A percentile compares a stretch with the other conserved stretches of the same genome.
Conservation (phyloP, 148 eudicot genomes). For the Amaranthus palmeri region DNA sequence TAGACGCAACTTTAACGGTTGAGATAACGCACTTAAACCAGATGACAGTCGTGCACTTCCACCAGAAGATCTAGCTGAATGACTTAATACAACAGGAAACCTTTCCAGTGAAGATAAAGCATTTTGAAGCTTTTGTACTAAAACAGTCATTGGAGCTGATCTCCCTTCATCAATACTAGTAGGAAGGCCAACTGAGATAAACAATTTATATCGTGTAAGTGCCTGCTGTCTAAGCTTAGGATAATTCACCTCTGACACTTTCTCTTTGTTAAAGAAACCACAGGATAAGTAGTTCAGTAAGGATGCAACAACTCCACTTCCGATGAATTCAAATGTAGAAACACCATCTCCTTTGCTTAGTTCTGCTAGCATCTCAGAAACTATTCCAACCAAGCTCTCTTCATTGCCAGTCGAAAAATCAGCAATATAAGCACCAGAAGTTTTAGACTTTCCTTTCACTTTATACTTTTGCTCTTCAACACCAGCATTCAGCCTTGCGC, state of each 20-base stretch:
- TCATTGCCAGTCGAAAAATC: slow-evolving; percentile 67
- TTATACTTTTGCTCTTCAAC: slow-evolving; percentile 65
- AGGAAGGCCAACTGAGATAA: slow-evolving; percentile 72
- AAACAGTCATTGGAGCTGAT: slow-evolving; percentile 54
- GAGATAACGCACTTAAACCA: slow-evolving; percentile 79
- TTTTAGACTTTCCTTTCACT: slow-evolving; percentile 73
- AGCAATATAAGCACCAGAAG: slow-evolving; percentile 36
- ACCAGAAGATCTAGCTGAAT: slow-evolving; percentile 71
- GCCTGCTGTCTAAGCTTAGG: slow-evolving; percentile 92
- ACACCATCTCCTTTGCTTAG: slow-evolving; percentile 91
- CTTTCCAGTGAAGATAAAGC: slow-evolving; percentile 92
- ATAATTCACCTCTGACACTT: slow-evolving; percentile 63
- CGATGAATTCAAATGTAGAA: slow-evolving; percentile 94
- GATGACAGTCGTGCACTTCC: slow-evolving; percentile 82
- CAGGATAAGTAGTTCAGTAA: slow-evolving; percentile 81
- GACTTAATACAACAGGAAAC: slow-evolving; percentile 89
- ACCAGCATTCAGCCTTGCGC: slow-evolving; percentile 68
- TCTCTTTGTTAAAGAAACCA: slow-evolving; percentile 77
- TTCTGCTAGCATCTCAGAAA: slow-evolving; percentile 78
- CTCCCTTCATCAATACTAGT: slow-evolving; percentile 39
- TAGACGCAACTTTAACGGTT: slow-evolving; percentile 89
- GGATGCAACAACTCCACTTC: slow-evolving; percentile 86
- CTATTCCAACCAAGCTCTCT: slow-evolving; percentile 60
- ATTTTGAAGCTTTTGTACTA: slow-evolving; percentile 91
- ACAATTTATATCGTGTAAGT: slow-evolving; percentile 68